These are phyloP conservation scores for Luffa aegyptiaca DNA, from an alignment of 306 rosid species.

Conservation along the genomic window DNA sequence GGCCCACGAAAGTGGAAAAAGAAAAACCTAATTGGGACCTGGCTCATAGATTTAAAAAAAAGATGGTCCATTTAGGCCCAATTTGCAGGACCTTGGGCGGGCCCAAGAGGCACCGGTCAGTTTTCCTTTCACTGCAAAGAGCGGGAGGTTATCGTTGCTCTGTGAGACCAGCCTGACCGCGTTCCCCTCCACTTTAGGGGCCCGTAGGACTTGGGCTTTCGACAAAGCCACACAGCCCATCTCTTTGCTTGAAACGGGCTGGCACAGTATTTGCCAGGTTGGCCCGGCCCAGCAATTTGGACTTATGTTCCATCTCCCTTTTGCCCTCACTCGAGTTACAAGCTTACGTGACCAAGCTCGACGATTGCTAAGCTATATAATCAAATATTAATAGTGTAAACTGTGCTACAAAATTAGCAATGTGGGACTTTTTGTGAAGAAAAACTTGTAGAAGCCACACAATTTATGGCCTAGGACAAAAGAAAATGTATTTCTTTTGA, in stretches of 20 bases:
- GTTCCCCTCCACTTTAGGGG: background rate
- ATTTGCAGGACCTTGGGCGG: background rate
- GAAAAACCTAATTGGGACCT: no score
- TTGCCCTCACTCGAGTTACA: conserved; percentile 5
- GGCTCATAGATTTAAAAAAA: background rate
- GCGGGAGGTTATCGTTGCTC: conserved; percentile 20
- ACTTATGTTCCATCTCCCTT: background rate
- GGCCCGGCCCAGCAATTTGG: background rate
- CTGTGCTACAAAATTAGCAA: background rate
- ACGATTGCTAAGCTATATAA: rapidly evolving
- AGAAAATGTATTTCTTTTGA: background rate
- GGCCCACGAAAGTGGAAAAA: no score
- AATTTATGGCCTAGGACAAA: background rate
- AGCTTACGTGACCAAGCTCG: background rate
- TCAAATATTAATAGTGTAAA: background rate
- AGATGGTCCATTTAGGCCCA: background rate
- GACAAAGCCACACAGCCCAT: background rate
- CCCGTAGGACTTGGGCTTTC: background rate
- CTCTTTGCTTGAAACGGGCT: background rate
- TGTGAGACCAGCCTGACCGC: conserved; percentile 31
- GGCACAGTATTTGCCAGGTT: rapidly evolving
- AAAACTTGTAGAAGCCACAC: background rate
- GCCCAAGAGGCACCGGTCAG: background rate
- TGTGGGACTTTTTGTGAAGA: background rate
- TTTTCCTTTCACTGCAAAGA: conserved; percentile 19